Conservation (phyloP, 2,329 filamentous ascomycete species). For the Aspergillus latus region DNA sequence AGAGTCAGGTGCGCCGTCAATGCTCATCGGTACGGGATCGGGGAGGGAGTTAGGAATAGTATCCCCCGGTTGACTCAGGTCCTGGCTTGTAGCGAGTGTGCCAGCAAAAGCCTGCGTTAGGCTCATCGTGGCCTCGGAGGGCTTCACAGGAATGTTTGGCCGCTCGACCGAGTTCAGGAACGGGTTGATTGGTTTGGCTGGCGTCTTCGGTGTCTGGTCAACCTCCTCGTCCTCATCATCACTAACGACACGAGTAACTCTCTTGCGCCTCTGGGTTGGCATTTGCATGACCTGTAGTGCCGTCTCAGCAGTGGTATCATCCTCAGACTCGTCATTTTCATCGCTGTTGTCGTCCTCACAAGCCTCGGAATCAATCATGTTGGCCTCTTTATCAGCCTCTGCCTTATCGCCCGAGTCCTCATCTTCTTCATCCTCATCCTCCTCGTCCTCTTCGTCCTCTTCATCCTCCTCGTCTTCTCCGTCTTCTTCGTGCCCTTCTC, state of each 20-base stretch:
- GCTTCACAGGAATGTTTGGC: slow-evolving; percentile 67
- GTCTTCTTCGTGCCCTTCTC: slow-evolving; percentile 23
- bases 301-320: slow-evolving; percentile 27
- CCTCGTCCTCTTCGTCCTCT: too few relatives aligned
- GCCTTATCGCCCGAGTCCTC: slow-evolving; percentile 15
- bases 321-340: slow-evolving; percentile 40
- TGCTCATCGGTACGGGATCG: slow-evolving; percentile 57
- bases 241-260: slow-evolving; percentile 59
- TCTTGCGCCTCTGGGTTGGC: slow-evolving; percentile 54
- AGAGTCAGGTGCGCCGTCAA: slow-evolving; percentile 62
- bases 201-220: slow-evolving; percentile 32
- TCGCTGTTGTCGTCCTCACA: slow-evolving; percentile 41
- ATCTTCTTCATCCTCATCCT: slow-evolving; percentile 14
- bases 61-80: slow-evolving; percentile 49
- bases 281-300: slow-evolving; percentile 47
- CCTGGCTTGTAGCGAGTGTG: slow-evolving; percentile 70
- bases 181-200: slow-evolving; percentile 31
- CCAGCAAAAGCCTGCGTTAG: slow-evolving; percentile 89
- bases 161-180: slow-evolving; percentile 35
- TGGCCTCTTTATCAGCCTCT: slow-evolving; percentile 16
- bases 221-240: slow-evolving; percentile 68
- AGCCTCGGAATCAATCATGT: slow-evolving; percentile 33
- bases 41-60: slow-evolving; percentile 49
- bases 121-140: slow-evolving; percentile 58
- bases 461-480: not conserved